phyloP scores from a whole-genome alignment of 176 grass and related monocot species.

The Ensete ventricosum region DNA sequence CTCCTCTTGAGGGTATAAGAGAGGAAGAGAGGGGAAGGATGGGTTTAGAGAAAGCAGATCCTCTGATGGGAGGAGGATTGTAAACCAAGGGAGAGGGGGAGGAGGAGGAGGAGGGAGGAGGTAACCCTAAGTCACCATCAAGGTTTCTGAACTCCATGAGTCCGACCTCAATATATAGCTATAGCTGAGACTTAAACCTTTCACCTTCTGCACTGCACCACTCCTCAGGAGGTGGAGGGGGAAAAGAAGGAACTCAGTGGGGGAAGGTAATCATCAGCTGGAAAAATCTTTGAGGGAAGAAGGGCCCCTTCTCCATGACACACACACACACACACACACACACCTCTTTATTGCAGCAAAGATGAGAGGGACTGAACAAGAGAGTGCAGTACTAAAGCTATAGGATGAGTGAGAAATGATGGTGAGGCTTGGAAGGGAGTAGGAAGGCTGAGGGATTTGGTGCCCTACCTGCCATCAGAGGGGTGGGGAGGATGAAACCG shows the following conservation, averaged over 20 bases:
- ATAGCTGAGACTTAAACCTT: too few species aligned
- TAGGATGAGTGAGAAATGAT: not conserved
- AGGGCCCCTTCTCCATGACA: not conserved
- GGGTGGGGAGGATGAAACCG: not conserved
- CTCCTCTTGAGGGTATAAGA: conserved; percentile 6
- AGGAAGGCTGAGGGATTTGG: not conserved
- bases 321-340: not conserved
- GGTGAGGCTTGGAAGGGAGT: not conserved
- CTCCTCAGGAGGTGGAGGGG: too few species aligned
- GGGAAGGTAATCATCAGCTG: not conserved
- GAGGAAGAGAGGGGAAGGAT: conserved; percentile 12
- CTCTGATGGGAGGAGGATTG: not conserved
- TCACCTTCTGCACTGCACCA: too few species aligned
- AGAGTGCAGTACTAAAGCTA: not conserved
- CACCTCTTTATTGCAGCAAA: not conserved
- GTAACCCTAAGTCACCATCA: not conserved
- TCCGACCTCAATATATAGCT: not conserved
- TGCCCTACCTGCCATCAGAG: not conserved
- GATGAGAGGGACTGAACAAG: conserved; percentile 1
- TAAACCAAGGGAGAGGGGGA: not conserved
- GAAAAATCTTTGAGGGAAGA: not conserved
- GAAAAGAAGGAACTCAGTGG: not conserved
- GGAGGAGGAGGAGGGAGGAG: not conserved
- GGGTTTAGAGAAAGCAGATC: conserved; percentile 17
- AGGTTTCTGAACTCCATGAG: conserved; percentile 22